Evolutionary conservation across 495 filamentous ascomycete genomes (phyloP).

Genomic region (Neurospora sp.): DNA sequence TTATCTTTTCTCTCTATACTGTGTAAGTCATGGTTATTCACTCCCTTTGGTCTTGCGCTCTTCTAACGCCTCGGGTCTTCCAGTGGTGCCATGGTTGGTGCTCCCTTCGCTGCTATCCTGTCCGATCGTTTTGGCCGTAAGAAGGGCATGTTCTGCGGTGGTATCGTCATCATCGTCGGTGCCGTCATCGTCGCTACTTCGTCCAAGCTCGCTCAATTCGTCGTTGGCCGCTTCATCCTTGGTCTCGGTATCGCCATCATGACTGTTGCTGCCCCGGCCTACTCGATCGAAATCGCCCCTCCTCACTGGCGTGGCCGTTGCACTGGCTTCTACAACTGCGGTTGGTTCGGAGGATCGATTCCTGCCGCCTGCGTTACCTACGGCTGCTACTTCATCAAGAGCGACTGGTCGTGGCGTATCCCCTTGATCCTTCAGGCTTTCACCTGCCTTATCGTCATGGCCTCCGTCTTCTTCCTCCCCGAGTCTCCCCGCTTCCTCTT

Average conservation of each 20-base stretch:
- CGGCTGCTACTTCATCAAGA: slow-evolving; percentile 32
- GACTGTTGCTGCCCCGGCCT: slow-evolving; percentile 38
- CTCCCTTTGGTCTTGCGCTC: not conserved
- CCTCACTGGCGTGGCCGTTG: slow-evolving; percentile 41
- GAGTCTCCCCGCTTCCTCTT: slow-evolving; percentile 56
- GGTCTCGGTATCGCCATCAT: slow-evolving; percentile 41
- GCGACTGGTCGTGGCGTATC: slow-evolving; percentile 35
- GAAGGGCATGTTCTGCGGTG: slow-evolving; percentile 39
- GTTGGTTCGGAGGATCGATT: slow-evolving; percentile 42
- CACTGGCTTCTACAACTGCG: slow-evolving; percentile 43
- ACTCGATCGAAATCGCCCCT: slow-evolving; percentile 37
- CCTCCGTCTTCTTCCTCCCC: slow-evolving; percentile 48
- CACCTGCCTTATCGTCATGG: slow-evolving; percentile 38
- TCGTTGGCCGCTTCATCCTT: slow-evolving; percentile 42
- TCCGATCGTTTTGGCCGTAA: slow-evolving; percentile 35
- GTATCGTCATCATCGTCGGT: slow-evolving; percentile 40
- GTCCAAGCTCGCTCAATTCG: slow-evolving; percentile 29
- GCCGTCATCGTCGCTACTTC: slow-evolving; percentile 35
- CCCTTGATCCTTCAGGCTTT: slow-evolving; percentile 37
- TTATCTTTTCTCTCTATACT: slow-evolving; percentile 40
- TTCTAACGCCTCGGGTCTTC: not conserved
- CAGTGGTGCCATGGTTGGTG: slow-evolving; percentile 37
- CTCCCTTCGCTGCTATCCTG: slow-evolving; percentile 34
- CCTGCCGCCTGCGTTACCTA: slow-evolving; percentile 37
- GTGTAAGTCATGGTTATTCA: slow-evolving; percentile 23